Base-by-base conservation (phyloP, 2,329 filamentous ascomycete species). In the Thelonectria rubi region DNA sequence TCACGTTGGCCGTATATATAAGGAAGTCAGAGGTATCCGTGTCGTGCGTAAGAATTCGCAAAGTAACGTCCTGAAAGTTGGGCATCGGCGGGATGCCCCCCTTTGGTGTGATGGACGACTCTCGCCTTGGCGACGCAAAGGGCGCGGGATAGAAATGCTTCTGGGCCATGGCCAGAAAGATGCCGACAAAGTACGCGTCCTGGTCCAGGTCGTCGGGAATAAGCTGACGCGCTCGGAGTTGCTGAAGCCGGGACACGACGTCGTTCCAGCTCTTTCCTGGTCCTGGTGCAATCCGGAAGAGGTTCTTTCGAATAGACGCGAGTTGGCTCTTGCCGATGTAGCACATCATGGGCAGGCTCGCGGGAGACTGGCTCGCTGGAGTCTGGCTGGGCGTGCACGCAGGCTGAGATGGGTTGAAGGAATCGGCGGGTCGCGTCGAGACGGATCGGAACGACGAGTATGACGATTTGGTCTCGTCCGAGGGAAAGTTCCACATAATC, bases 101-200 rank as follows among this genome's bases (percentile, higher is more conserved):
- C 5, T 55, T 64, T 3, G 61, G 46, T 0, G 71, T 72, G 55
- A 72, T 73, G 21, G 69, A 71, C 3, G 73, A 72, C 12, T 73
- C 70, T 54, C 68, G 69, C 24, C 68, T 65, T 10, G 62, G 60
- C 1, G 65, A 65, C 14, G 63, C 45, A 17, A 61, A 32, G 15
- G 71, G 73, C 17, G 43, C 34, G 10, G 63, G 65, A 68, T 87
- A 86, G 58, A 84, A 84, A 48, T 83, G 79, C 9, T 79, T 77
- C 66, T 88, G 86, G 8, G 86, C 86, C 81, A 88, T 84, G 48
- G 82, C 81, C 12, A 88, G 66, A 58, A 87, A 81, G 45, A 82
- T 78, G 18, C 80, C 84, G 5, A 84, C 75, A 37, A 86, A 76
- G 58, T 84, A 81, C 0, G 82, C 76, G 66, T 88, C 85, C 49